A percentile compares a stretch with the other conserved stretches of the same genome.
These are phyloP conservation scores for Microcyclosporella mali DNA, from an alignment of 2,329 filamentous ascomycete genomes.

Conservation along the genomic window DNA sequence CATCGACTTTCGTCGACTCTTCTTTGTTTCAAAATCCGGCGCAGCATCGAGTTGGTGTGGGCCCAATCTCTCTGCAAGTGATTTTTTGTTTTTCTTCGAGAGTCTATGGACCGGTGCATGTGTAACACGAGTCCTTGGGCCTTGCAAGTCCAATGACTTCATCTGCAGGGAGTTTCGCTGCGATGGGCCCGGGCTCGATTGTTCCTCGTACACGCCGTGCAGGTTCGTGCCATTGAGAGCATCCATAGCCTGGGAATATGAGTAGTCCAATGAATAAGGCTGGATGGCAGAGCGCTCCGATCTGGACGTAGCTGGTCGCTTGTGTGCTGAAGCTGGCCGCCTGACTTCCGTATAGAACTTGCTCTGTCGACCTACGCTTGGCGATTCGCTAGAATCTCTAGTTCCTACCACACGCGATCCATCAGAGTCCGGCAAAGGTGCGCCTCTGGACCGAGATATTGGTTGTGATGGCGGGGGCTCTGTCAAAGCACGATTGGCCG, in stretches of 20 bases:
- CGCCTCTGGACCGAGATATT: conserved; percentile 32
- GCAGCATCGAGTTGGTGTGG: conserved; percentile 26
- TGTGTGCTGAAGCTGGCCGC: conserved; percentile 9
- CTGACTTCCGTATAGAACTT: conserved; percentile 13
- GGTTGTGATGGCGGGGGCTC: conserved; percentile 37
- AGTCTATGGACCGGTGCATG: conserved; percentile 2
- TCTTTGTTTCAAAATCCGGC: conserved; percentile 21
- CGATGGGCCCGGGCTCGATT: conserved; percentile 11
- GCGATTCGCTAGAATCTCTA: conserved; percentile 5
- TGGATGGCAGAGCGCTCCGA: conserved; percentile 17
- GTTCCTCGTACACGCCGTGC: conserved; percentile 5
- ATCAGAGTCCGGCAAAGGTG: conserved; percentile 5
- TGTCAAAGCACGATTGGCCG: conserved; percentile 20
- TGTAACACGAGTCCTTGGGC: conserved; percentile 3
- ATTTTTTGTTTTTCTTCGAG: conserved; percentile 13
- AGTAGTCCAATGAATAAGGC: conserved; percentile 27
- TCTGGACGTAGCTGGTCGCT: conserved; percentile 19
- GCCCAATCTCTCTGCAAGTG: conserved; percentile 18
- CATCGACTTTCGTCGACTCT: conserved; percentile 29
- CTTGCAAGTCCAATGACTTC: conserved; percentile 8
- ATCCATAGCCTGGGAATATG: conserved; percentile 26
- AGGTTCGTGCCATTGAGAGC: conserved; percentile 18
- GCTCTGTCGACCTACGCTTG: conserved; percentile 6
- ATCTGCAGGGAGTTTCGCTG: conserved; percentile 9
- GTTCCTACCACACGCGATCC: conserved; percentile 3